A percentile compares a stretch with the other conserved stretches of the same genome.
Conservation (phyloP, 148 eudicot species). For the Chenopodium suecicum region DNA sequence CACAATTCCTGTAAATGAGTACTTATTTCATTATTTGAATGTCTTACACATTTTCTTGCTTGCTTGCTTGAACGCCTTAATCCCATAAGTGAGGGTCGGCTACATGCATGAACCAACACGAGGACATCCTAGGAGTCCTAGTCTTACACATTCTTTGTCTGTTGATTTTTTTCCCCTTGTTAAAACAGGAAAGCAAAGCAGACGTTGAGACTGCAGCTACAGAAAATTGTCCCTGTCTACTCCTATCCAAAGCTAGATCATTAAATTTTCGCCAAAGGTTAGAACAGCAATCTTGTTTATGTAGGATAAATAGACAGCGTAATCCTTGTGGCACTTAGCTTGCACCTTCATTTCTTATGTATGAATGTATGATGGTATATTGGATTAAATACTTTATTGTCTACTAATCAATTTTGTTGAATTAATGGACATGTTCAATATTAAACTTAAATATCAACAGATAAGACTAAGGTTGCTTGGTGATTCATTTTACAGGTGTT, state of each 20-base stretch:
- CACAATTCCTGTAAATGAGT: too few species aligned
- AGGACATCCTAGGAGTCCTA: too few species aligned
- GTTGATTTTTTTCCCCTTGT: neutral
- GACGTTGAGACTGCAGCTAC: conserved; percentile 29
- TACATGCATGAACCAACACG: too few species aligned
- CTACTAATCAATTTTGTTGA: too few species aligned
- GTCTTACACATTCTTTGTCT: neutral
- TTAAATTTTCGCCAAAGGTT: conserved; percentile 36
- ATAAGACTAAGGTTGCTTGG: neutral
- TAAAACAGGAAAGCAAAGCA: conserved; percentile 16
- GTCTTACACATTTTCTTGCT: neutral
- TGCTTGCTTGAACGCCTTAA: too few species aligned
- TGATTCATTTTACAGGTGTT: neutral
- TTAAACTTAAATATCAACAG: neutral
- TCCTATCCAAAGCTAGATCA: conserved; percentile 21
- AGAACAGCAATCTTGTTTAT: neutral
- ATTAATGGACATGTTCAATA: neutral
- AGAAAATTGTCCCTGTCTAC: conserved; percentile 25
- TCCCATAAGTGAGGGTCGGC: too few species aligned
- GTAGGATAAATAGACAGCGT: neutral
- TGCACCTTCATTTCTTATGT: neutral
- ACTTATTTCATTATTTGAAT: neutral
- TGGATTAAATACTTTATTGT: neutral
- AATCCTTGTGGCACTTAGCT: neutral
- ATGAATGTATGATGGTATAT: neutral